phyloP scores from a whole-genome alignment of 1,139 yeast genomes.

The Spathaspora sp. region DNA sequence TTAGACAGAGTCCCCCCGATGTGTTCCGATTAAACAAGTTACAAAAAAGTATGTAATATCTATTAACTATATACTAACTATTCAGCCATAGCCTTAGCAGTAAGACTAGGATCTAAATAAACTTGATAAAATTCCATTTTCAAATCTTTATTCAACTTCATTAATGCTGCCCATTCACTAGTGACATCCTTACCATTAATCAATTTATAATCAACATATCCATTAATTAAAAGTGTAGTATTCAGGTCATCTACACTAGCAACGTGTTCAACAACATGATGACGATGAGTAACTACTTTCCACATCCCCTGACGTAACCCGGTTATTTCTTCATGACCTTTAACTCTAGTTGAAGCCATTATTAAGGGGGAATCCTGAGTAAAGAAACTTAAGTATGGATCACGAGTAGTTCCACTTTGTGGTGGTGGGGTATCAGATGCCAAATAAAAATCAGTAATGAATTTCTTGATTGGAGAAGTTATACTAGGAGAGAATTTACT shows the following conservation, averaged over 20 bases:
- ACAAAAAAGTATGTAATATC: not conserved
- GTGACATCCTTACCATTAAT: constrained; percentile 17
- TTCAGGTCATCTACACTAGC: constrained; percentile 12
- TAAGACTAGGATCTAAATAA: constrained; percentile 17
- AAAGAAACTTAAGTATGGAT: constrained; percentile 20
- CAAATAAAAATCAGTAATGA: constrained; percentile 18
- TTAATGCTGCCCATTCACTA: constrained; percentile 21
- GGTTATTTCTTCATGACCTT: constrained; percentile 15
- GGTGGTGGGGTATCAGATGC: constrained; percentile 23
- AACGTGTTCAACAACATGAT: constrained; percentile 22
- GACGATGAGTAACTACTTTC: constrained; percentile 20
- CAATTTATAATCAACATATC: constrained; percentile 22
- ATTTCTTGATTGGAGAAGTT: constrained; percentile 11
- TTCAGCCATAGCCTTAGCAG: constrained; percentile 17
- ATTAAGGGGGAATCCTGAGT: constrained; percentile 16
- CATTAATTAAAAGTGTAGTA: constrained; percentile 16
- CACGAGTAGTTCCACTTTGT: constrained; percentile 9
- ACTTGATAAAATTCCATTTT: constrained; percentile 23
- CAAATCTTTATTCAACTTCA: constrained; percentile 13
- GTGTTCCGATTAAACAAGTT: not conserved
- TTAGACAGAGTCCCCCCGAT: not conserved
- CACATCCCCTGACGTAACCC: constrained; percentile 22
- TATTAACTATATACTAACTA: not conserved
- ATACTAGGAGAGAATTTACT: constrained; percentile 10
- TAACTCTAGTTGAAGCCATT: constrained; percentile 17